Evolutionary conservation across 352 stramenopile genomes (phyloP).

Genomic region (Saprolegnia diclina): DNA sequence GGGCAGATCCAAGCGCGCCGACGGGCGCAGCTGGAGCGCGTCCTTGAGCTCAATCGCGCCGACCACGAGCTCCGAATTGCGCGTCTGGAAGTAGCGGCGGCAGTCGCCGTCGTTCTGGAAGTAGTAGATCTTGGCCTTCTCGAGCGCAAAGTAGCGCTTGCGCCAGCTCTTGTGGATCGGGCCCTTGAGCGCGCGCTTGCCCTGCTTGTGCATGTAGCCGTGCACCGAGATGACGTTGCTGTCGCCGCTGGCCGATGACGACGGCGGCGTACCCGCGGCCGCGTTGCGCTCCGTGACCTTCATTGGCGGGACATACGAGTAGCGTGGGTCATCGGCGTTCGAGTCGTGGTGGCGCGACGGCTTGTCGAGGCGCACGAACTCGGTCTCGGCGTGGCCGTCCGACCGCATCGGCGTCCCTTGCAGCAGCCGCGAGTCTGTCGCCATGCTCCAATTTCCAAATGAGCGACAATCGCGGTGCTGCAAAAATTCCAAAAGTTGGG

Average conservation of each 20-base stretch:
- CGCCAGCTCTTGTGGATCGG: slow-evolving; percentile 86
- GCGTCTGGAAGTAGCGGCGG: slow-evolving; percentile 82
- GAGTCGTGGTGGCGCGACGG: not conserved
- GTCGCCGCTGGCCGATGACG: slow-evolving; percentile 27
- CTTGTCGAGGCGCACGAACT: slow-evolving; percentile 11
- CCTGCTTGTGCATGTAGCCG: slow-evolving; percentile 87
- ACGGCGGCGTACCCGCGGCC: not conserved
- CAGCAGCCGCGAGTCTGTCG: not conserved
- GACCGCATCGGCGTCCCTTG: slow-evolving; percentile 13
- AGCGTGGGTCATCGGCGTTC: slow-evolving; percentile 19
- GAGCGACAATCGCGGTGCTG: not conserved
- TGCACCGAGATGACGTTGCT: slow-evolving; percentile 86
- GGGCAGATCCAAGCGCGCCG: slow-evolving; percentile 69
- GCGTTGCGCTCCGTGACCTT: slow-evolving; percentile 26
- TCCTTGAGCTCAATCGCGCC: slow-evolving; percentile 80
- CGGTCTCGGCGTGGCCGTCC: not conserved
- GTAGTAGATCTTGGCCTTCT: slow-evolving; percentile 87
- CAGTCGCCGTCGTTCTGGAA: slow-evolving; percentile 83
- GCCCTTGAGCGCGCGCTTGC: slow-evolving; percentile 81
- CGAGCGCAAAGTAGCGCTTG: slow-evolving; percentile 77
- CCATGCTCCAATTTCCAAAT: slow-evolving; percentile 1
- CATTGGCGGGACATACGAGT: slow-evolving; percentile 20
- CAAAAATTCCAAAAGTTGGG: not conserved
- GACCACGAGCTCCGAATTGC: slow-evolving; percentile 73
- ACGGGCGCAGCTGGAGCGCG: slow-evolving; percentile 73